Percentiles rank a stretch among this genome's conserved stretches.
These are phyloP conservation scores for Corymbia calophylla DNA, from an alignment of 441 rosid genomes.

Conservation along the genomic window DNA sequence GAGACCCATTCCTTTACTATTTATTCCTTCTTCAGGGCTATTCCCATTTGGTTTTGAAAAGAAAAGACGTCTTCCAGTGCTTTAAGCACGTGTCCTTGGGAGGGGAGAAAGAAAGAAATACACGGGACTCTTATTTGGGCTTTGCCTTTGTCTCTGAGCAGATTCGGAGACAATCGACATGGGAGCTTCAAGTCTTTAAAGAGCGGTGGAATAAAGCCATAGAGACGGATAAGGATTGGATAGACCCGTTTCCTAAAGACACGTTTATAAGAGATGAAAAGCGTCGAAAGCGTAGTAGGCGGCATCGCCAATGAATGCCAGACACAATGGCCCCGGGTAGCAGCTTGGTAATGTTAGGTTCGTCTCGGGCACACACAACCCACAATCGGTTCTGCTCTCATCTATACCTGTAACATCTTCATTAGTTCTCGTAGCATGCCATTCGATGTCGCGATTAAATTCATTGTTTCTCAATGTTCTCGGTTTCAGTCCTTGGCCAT, in stretches of 20 bases:
- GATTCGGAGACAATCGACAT: conserved; percentile 84
- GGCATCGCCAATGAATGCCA: conserved; percentile 1
- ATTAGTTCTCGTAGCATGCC: conserved; percentile 7
- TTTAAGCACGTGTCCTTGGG: not conserved
- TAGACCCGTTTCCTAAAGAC: conserved; percentile 46
- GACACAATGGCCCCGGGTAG: not conserved
- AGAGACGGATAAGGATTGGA: conserved; percentile 57
- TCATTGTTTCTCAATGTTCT: conserved; percentile 21
- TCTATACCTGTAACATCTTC: conserved; percentile 17
- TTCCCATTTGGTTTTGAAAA: not conserved
- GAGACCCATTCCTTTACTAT: not conserved
- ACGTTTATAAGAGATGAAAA: not conserved
- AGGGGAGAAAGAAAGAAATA: not conserved
- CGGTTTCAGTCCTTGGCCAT: not conserved
- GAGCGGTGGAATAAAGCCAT: conserved; percentile 73
- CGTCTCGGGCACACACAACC: not conserved
- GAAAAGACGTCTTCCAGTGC: not conserved
- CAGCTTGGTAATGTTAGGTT: not conserved
- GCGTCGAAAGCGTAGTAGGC: conserved; percentile 18
- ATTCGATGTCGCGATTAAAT: conserved; percentile 10
- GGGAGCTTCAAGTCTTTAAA: conserved; percentile 71
- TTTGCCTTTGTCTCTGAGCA: conserved; percentile 10
- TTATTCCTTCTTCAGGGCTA: not conserved
- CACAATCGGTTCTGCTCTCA: not conserved
- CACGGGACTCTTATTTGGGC: not conserved